These are phyloP conservation scores for Alternaria arborescens DNA, from an alignment of 2,329 filamentous ascomycete species.

Conservation along the genomic window DNA sequence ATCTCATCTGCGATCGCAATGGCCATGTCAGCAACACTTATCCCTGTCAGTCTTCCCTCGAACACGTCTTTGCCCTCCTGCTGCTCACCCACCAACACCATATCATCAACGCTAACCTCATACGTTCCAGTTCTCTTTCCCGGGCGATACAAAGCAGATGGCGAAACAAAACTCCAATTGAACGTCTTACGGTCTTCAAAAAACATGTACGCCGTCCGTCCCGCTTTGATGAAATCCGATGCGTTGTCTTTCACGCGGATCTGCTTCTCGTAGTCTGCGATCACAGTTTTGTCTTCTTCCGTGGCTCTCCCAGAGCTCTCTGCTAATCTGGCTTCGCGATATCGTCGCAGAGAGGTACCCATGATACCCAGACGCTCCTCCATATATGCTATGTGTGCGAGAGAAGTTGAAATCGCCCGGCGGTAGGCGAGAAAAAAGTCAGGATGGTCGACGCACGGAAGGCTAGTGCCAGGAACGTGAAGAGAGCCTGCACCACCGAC, in stretches of 20 bases:
- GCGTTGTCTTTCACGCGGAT: slow-evolving; percentile 37
- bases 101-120: slow-evolving; percentile 44
- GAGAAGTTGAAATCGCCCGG: slow-evolving; percentile 45
- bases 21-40: slow-evolving; percentile 47
- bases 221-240: slow-evolving; percentile 45
- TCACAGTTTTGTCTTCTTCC: slow-evolving; percentile 21
- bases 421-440: slow-evolving; percentile 49
- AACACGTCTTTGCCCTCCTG: slow-evolving; percentile 34
- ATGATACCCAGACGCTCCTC: slow-evolving; percentile 46
- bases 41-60: slow-evolving; percentile 44
- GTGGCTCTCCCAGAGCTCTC: slow-evolving; percentile 24
- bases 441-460: slow-evolving; percentile 41
- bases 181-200: slow-evolving; percentile 48
- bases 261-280: slow-evolving; percentile 34
- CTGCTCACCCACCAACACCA: slow-evolving; percentile 38
- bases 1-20: slow-evolving; percentile 49
- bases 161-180: slow-evolving; percentile 46
- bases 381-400: slow-evolving; percentile 48
- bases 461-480: slow-evolving; percentile 34
- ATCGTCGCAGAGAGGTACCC: slow-evolving; percentile 35
- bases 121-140: slow-evolving; percentile 46
- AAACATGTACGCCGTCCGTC: slow-evolving; percentile 48
- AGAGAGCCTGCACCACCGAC: slow-evolving; percentile 48
- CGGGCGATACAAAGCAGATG: slow-evolving; percentile 45
- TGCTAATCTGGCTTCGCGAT: slow-evolving; percentile 39